phyloP scores from a whole-genome alignment of 208 protist genomes.

The Wallacemonas collosoma region DNA sequence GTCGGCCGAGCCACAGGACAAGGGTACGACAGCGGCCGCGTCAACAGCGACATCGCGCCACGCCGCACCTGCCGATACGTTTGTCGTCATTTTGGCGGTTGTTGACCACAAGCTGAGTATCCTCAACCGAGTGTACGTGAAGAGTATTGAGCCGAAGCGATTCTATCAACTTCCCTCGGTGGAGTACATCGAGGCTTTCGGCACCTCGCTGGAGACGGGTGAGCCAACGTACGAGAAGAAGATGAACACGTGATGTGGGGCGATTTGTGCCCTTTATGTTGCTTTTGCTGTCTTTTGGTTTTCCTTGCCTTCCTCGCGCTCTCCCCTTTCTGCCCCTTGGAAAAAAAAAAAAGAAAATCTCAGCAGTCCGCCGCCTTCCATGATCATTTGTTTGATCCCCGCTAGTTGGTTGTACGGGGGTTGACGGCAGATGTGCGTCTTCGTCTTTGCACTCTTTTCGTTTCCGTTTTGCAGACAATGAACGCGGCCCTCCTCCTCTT shows the following conservation, averaged over 20 bases:
- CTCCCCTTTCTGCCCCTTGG: background rate
- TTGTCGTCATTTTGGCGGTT: conserved; percentile 43
- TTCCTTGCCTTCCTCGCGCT: background rate
- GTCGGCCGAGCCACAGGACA: background rate
- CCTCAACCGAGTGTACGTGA: conserved; percentile 62
- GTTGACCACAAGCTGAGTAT: conserved; percentile 57
- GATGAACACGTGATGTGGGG: conserved; percentile 12
- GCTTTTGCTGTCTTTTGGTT: background rate
- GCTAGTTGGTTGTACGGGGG: background rate
- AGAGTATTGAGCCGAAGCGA: conserved; percentile 72
- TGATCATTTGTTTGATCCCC: background rate
- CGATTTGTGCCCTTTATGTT: too few relatives aligned
- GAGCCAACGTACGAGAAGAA: conserved; percentile 61
- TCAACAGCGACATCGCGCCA: conserved; percentile 18
- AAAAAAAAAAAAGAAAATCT: too few relatives aligned
- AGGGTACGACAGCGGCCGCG: conserved; percentile 22
- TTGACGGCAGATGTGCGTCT: background rate
- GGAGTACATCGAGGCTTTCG: conserved; percentile 78
- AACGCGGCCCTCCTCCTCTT: conserved; percentile 1
- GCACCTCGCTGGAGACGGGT: conserved; percentile 55
- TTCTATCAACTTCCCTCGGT: conserved; percentile 80
- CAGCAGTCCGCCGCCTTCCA: too few relatives aligned
- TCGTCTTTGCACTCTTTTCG: conserved; percentile 4
- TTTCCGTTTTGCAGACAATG: background rate
- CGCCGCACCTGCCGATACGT: conserved; percentile 36